These are phyloP conservation scores for Dactylorhiza incarnata DNA, from an alignment of 106 monocot genomes.

Conservation along the genomic window DNA sequence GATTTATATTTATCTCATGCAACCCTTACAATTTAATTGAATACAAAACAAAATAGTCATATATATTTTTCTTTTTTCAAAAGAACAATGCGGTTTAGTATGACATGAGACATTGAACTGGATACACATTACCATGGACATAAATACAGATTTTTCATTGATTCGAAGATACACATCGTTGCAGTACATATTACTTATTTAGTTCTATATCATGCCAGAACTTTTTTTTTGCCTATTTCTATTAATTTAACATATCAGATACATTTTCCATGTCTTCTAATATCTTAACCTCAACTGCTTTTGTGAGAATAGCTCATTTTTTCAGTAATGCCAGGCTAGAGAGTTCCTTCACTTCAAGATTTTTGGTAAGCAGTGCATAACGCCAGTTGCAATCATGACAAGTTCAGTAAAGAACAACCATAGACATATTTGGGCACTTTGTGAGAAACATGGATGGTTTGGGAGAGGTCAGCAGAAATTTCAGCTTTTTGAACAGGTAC, in stretches of 20 bases:
- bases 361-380: constrained; percentile 74
- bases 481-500: constrained; percentile 85
- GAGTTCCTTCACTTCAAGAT: constrained; percentile 87
- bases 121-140: not conserved
- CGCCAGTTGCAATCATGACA: constrained; percentile 97
- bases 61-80: too few relatives aligned
- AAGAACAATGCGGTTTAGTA: not conserved
- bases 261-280: not conserved
- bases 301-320: not conserved
- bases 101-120: not conserved
- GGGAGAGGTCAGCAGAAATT: constrained; percentile 70
- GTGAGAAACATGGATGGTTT: constrained; percentile 79
- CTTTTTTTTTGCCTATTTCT: not conserved
- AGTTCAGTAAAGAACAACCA: constrained; percentile 96
- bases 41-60: too few relatives aligned
- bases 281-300: not conserved
- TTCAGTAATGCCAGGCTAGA: constrained; percentile 55
- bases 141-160: not conserved
- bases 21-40: not conserved
- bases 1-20: not conserved
- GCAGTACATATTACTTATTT: not conserved
- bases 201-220: not conserved
- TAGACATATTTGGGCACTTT: constrained; percentile 54
- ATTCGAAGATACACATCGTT: not conserved
- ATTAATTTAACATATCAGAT: not conserved